Evolutionary conservation across 1,139 yeast species (phyloP).

Genomic region (Petasospora rhodanensis): DNA sequence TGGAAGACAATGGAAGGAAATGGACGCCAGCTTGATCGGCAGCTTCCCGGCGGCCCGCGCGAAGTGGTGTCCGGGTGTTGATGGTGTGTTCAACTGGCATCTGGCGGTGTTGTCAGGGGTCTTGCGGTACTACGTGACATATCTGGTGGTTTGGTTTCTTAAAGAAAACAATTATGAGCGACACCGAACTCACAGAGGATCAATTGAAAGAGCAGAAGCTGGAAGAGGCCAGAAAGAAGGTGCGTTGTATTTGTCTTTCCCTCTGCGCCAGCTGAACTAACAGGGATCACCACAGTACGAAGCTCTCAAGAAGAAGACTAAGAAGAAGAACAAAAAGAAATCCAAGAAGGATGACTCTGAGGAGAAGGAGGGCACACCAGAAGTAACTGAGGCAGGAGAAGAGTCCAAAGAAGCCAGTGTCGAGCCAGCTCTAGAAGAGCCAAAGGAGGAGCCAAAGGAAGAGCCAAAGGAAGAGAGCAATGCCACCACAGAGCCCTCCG

Average conservation of each 20-base stretch:
- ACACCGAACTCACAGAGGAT: conserved; percentile 25
- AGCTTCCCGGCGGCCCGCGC: not conserved
- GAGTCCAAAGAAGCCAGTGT: conserved; percentile 3
- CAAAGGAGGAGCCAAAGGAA: conserved; percentile 7
- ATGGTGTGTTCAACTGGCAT: too few species aligned
- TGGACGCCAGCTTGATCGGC: too few species aligned
- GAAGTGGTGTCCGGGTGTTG: not conserved
- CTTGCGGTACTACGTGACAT: too few species aligned
- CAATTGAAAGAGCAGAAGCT: conserved; percentile 49
- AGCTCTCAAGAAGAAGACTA: conserved; percentile 54
- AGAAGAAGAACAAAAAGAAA: conserved; percentile 35
- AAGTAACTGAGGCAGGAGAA: conserved; percentile 6
- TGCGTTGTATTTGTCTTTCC: too few species aligned
- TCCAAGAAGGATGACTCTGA: conserved; percentile 26
- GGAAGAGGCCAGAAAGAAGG: conserved; percentile 60
- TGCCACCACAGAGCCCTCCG: too few species aligned
- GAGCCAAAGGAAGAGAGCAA: conserved; percentile 3
- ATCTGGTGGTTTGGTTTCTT: too few species aligned
- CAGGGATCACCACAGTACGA: conserved; percentile 35
- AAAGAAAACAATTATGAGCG: too few species aligned
- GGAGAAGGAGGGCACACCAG: conserved; percentile 19
- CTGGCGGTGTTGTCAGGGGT: too few species aligned
- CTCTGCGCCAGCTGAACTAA: conserved; percentile 2
- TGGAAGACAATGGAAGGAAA: too few species aligned
- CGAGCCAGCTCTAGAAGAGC: conserved; percentile 5